Evolutionary conservation across 805 yeast species (phyloP).

Genomic region (Teunomyces funiuensis): DNA sequence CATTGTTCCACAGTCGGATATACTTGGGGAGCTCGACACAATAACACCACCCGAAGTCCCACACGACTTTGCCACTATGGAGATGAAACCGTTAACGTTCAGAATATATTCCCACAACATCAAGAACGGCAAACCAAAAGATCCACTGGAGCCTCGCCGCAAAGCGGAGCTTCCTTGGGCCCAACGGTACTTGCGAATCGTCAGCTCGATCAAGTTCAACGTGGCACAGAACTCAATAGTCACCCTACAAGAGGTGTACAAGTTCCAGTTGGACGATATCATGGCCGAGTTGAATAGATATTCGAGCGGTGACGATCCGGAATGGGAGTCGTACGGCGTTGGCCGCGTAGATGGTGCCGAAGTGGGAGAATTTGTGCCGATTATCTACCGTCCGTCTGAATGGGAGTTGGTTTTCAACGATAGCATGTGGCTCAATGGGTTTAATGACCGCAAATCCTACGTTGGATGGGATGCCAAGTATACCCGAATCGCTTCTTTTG

Average conservation of each 20-base stretch:
- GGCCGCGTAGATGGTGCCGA: conserved; percentile 17
- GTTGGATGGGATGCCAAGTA: conserved; percentile 22
- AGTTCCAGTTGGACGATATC: conserved; percentile 18
- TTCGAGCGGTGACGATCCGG: conserved; percentile 4
- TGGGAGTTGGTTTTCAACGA: conserved; percentile 17
- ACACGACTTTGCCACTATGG: conserved; percentile 10
- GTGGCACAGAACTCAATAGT: conserved; percentile 18
- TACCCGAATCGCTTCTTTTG: conserved; percentile 18
- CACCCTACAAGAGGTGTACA: conserved; percentile 18
- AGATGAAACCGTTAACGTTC: conserved; percentile 18
- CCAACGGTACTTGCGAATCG: conserved; percentile 17
- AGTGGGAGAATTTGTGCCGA: conserved; percentile 20
- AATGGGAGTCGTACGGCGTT: conserved; percentile 17
- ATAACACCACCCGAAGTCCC: conserved; percentile 14
- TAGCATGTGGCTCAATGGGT: conserved; percentile 19
- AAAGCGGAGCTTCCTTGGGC: conserved; percentile 30
- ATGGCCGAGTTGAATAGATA: conserved; percentile 14
- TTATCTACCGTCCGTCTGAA: conserved; percentile 13
- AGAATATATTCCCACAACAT: conserved; percentile 38
- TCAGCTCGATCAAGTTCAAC: conserved; percentile 19
- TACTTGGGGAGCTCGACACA: background rate
- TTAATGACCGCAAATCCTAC: conserved; percentile 6
- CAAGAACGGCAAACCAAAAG: conserved; percentile 23
- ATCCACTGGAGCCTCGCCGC: conserved; percentile 12
- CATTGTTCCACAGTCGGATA: background rate